Conservation (phyloP, 192 early-diverging fungal genomes). For the Funneliformis mosseae region DNA sequence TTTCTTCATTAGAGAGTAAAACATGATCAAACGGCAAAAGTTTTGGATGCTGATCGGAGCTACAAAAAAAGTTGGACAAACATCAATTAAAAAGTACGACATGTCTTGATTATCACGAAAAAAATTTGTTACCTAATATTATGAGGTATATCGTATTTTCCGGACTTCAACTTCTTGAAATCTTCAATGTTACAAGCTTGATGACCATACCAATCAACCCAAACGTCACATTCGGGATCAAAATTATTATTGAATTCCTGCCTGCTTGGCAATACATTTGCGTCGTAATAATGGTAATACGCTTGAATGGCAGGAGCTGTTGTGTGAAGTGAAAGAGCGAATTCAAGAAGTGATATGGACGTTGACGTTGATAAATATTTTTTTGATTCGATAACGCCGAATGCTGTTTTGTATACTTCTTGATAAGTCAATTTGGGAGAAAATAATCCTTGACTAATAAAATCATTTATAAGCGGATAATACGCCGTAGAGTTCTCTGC, state of each 20-base stretch:
- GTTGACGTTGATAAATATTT: slow-evolving; percentile 45
- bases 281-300: slow-evolving; percentile 79
- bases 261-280: slow-evolving; percentile 60
- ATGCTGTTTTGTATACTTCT: slow-evolving; percentile 53
- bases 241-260: slow-evolving; percentile 44
- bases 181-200: slow-evolving; percentile 66
- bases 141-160: slow-evolving; percentile 33
- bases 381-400: slow-evolving; percentile 52
- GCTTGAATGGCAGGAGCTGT: slow-evolving; percentile 82
- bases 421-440: slow-evolving; percentile 37
- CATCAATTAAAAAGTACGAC: not conserved
- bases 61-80: not conserved
- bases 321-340: slow-evolving; percentile 68
- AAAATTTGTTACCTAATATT: not conserved
- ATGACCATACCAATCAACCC: slow-evolving; percentile 68
- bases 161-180: slow-evolving; percentile 41
- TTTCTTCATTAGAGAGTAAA: slow-evolving; percentile 28
- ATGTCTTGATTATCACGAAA: not conserved
- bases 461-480: slow-evolving; percentile 62
- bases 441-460: slow-evolving; percentile 44
- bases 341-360: slow-evolving; percentile 62
- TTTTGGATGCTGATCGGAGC: slow-evolving; percentile 19
- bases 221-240: slow-evolving; percentile 57
- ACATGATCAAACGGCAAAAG: slow-evolving; percentile 68
- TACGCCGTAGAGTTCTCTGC: slow-evolving; percentile 65